Conservation (phyloP, 2,329 filamentous ascomycete genomes). For the Aspergillus quadricinctus region DNA sequence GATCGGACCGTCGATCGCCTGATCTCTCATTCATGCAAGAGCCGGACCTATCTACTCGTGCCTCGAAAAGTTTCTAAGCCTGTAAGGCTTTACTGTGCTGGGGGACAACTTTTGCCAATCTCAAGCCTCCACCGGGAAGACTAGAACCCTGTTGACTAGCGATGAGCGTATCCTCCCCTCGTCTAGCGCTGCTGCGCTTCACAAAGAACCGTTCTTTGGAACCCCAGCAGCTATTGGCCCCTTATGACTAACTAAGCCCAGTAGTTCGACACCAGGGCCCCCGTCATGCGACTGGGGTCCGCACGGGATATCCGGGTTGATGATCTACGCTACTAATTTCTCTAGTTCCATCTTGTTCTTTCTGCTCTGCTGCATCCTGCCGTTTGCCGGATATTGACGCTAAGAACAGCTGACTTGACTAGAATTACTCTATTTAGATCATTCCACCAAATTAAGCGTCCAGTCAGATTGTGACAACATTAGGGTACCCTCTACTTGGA, state of each 20-base stretch:
- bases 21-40: constrained; percentile 24
- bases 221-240: constrained; percentile 18
- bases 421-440: constrained; percentile 8
- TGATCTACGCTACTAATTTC: constrained; percentile 31
- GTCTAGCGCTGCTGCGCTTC: constrained; percentile 10
- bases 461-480: constrained; percentile 10
- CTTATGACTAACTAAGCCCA: constrained; percentile 22
- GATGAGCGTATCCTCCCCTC: constrained; percentile 10
- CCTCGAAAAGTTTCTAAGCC: constrained; percentile 18
- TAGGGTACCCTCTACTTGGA: constrained; percentile 16
- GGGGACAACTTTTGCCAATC: constrained; percentile 3
- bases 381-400: constrained; percentile 29
- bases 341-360: constrained; percentile 33
- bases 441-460: constrained; percentile 23
- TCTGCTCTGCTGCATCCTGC: constrained; percentile 25
- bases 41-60: constrained; percentile 14
- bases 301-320: constrained; percentile 28
- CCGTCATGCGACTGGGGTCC: constrained; percentile 32
- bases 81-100: constrained; percentile 1
- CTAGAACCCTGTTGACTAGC: constrained; percentile 5
- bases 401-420: constrained; percentile 2
- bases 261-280: constrained; percentile 21
- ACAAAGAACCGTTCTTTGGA: constrained; percentile 10
- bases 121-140: constrained; percentile 13
- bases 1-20: constrained; percentile 26